Conservation (phyloP, 306 rosid species). For the Inga leiocalycina region DNA sequence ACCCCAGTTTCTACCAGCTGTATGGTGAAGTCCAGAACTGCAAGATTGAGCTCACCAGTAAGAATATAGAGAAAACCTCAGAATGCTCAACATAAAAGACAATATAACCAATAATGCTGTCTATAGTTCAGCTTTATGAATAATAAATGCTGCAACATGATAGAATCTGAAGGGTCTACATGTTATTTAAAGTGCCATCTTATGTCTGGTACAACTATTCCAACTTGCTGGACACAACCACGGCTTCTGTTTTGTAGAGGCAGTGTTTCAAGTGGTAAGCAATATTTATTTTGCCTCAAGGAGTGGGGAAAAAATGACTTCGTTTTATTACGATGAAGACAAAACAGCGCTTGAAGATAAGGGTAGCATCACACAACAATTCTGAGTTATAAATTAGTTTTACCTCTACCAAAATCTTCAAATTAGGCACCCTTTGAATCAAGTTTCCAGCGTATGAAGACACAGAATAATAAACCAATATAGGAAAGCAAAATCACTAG, state of each 20-base stretch:
- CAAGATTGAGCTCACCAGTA: constrained; percentile 46
- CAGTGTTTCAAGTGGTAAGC: background rate
- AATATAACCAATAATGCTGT: constrained; percentile 13
- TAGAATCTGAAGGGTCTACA: background rate
- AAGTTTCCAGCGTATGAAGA: background rate
- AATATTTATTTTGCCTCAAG: background rate
- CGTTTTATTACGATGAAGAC: constrained; percentile 7
- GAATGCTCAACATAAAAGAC: constrained; percentile 23
- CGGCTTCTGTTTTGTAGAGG: background rate
- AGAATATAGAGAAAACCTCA: constrained; percentile 37
- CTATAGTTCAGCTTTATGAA: background rate
- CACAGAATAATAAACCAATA: constrained; percentile 5
- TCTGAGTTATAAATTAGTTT: background rate
- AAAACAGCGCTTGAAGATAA: background rate
- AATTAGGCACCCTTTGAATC: background rate
- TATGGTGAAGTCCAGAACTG: constrained; percentile 91
- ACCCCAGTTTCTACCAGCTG: constrained; percentile 82
- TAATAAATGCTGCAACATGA: constrained; percentile 1
- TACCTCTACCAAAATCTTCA: constrained; percentile 2
- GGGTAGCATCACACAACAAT: constrained; percentile 8
- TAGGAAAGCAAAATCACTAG: background rate
- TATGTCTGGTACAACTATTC: background rate
- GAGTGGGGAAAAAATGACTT: background rate
- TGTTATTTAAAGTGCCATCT: background rate
- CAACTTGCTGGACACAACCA: background rate